These are phyloP conservation scores for Chloranthus sessilifolius DNA, from an alignment of 164 flowering plant species.

Conservation along the genomic window DNA sequence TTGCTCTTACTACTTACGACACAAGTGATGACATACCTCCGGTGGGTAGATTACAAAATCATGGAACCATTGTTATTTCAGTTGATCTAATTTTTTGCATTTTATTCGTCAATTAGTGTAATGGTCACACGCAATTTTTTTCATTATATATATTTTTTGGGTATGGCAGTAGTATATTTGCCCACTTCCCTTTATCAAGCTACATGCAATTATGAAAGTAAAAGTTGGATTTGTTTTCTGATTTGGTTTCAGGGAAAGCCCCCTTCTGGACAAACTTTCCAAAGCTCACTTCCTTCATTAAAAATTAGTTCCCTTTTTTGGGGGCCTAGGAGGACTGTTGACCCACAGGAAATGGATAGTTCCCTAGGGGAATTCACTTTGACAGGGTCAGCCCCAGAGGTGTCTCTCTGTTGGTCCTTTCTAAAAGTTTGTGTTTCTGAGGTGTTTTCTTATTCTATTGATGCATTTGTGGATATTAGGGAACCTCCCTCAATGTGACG, in stretches of 20 bases:
- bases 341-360: constrained; percentile 31
- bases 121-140: too few species aligned
- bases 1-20: too few species aligned
- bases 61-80: too few species aligned
- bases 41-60: too few species aligned
- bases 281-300: not conserved
- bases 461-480: constrained; percentile 24
- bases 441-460: constrained; percentile 10
- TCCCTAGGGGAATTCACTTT: constrained; percentile 52
- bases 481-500: constrained; percentile 14
- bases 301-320: constrained; percentile 65
- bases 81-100: too few species aligned
- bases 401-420: constrained; percentile 16
- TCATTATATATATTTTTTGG: too few species aligned
- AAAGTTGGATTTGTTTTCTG: not conserved
- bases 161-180: too few species aligned
- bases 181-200: too few species aligned
- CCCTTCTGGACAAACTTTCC: constrained; percentile 1
- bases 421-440: constrained; percentile 6
- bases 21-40: too few species aligned
- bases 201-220: too few species aligned
- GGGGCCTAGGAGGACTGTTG: constrained; percentile 52
- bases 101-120: too few species aligned
- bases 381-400: constrained; percentile 49
- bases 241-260: not conserved